Conservation (phyloP, 257 asterid species). For the Solanum pinnatisectum region DNA sequence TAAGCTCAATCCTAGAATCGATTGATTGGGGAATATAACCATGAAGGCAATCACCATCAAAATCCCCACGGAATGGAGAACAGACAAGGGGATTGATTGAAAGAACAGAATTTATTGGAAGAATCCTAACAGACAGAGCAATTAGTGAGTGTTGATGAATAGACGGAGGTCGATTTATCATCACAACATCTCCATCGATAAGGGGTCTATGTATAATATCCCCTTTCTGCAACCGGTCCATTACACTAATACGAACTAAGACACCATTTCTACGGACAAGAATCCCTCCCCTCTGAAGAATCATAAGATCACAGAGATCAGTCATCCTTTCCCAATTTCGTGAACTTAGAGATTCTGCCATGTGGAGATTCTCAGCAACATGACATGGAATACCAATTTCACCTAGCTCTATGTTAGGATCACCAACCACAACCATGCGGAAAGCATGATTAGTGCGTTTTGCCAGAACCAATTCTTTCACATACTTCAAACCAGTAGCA, state of each 20-base stretch:
- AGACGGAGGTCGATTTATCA: conserved; percentile 90
- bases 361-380: conserved; percentile 52
- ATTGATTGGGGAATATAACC: conserved; percentile 89
- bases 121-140: conserved; percentile 67
- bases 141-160: conserved; percentile 91
- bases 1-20: conserved; percentile 62
- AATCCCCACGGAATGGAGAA: conserved; percentile 89
- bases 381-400: conserved; percentile 80
- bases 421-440: conserved; percentile 97
- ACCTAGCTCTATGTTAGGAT: conserved; percentile 50
- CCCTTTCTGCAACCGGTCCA: conserved; percentile 55
- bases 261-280: conserved; percentile 47
- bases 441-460: conserved; percentile 74
- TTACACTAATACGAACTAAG: conserved; percentile 31
- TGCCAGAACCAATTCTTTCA: conserved; percentile 73
- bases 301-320: conserved; percentile 42
- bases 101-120: conserved; percentile 49
- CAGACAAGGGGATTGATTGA: conserved; percentile 82
- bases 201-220: conserved; percentile 71
- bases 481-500: conserved; percentile 63
- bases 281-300: conserved; percentile 38
- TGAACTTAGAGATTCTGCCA: conserved; percentile 46
- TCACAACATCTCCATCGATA: conserved; percentile 69
- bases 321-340: conserved; percentile 61
- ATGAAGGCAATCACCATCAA: conserved; percentile 96